Evolutionary conservation across 164 flowering plant species (phyloP), one percentile per base, ranked within the genome.

Genomic region (Saururus chinensis): DNA sequence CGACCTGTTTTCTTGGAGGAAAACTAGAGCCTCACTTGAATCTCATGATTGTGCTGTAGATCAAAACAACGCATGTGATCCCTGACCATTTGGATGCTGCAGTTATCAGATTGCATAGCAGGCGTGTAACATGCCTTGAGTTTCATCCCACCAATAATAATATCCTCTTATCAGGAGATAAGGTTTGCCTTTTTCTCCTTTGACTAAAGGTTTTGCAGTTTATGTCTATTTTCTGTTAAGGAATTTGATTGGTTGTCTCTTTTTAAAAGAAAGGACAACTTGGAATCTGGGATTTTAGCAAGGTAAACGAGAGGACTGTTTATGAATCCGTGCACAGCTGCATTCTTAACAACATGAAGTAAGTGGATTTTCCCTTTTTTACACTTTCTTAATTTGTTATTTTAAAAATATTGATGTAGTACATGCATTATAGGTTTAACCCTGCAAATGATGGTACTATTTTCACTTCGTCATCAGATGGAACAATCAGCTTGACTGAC

Each of bases 381-480:
- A n/a, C n/a, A n/a, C 53, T 57, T 30, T 0, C 1, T 19, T 51
- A 13, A 19, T 59, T 59, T 19, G n/a, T 21, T 10, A 48, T 19
- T n/a, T n/a, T n/a, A n/a, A 51, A n/a, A 52, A 9, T 9, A 6
- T n/a, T 25, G 24, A 7, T 61, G 48, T 20, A 25, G 10, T 5
- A 19, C 26, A 25, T 22, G 30, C 45, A 30, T 9, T 75, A 56
- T 79, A 89, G 98, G 81, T 89, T 87, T 62, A 81, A 67, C 40
- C 87, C 92, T 53, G 53, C 71, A 63, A 92, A 88, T 80, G 92
- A 86, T 75, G 92, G 76, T 62, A 73, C 77, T 20, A 51, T 92
- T 37, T 92, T 82, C 78, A 75, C 82, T 72, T 87, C 93, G 73
- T 86, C 98, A 26, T 89, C 97, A 17, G 98, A 92, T 84, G 98